Conservation (phyloP, 345 rosid species). For the Carallia pectinifolia region DNA sequence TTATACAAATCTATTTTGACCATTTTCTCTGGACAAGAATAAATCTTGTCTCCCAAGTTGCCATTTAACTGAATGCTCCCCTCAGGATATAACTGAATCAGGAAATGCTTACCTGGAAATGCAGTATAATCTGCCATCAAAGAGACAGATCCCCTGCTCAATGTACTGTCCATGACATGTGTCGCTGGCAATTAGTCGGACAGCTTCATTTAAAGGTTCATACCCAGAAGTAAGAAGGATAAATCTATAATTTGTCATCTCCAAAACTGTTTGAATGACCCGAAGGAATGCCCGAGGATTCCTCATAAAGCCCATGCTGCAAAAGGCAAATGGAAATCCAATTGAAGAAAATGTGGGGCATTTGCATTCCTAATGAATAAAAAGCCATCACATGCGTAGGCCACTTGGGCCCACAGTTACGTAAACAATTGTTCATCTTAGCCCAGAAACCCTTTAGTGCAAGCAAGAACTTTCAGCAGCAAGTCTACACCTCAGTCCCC, state of each 20-base stretch:
- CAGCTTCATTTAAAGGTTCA: constrained; percentile 51
- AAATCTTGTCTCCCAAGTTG: not conserved
- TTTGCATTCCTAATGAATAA: not conserved
- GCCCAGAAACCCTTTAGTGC: too few species aligned
- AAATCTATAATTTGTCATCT: constrained; percentile 47
- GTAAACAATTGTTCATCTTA: too few species aligned
- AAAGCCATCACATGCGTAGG: constrained; percentile 4
- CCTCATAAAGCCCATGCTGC: constrained; percentile 61
- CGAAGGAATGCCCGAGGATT: constrained; percentile 51
- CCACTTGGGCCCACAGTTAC: not conserved
- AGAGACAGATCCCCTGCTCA: constrained; percentile 43
- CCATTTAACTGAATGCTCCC: constrained; percentile 27
- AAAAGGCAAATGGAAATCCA: constrained; percentile 14
- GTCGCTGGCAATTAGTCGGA: constrained; percentile 27
- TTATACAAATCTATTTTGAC: not conserved
- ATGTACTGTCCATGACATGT: constrained; percentile 20
- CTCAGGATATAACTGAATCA: constrained; percentile 13
- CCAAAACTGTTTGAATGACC: constrained; percentile 42
- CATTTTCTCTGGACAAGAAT: not conserved
- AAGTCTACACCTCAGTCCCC: too few species aligned
- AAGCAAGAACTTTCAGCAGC: too few species aligned
- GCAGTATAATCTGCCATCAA: constrained; percentile 46
- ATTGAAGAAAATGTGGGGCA: constrained; percentile 10
- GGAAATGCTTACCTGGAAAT: constrained; percentile 50
- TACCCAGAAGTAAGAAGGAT: constrained; percentile 56